Base-by-base conservation (phyloP, 345 rosid species). In the Raphanus sativus region DNA sequence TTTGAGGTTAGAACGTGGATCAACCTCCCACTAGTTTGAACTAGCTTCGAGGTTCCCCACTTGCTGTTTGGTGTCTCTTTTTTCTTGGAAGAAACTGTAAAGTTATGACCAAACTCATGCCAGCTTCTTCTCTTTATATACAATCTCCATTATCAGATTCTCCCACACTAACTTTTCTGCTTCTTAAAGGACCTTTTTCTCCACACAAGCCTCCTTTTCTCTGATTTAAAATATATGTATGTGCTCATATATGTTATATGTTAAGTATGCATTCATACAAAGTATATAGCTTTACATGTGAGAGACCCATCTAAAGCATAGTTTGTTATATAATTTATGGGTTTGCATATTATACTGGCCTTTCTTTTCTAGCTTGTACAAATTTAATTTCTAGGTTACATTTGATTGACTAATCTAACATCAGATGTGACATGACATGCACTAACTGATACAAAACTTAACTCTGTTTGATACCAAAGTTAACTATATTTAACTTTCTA, bases 21-120 rank as follows among this genome's bases (percentile, higher is more conserved):
- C 93, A 87, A 88, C 93, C 97, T 84, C 84, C 93, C 89, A 90
- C 98, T 94, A 94, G 98, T 94, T 86, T 90, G 90, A 75, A 94
- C 98, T 94, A 94, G 98, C 97, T 91, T 90, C 91, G 85, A 88
- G 96, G 89, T 69, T 87, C 86, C 66, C 68, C 83, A 80, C 83
- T 74, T 48, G 65, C 67, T 58, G 15, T 75, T 89, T 86, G 85
- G 68, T 58, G 63, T 24, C 17, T 13, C 75, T 52, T 30, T 48
- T 48, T 48, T 59, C 15, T 11, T 29, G 34, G 55, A 65, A 81
- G 73, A 75, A 75, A 77, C 84, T 67, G 5, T 40, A 7, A 48
- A 76, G 61, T 48, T 75, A 76, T 76, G 11, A 77, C 70, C 67
- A 76, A 60, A 71, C 67, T 60, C 67, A 76, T 40, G 59, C 28